These are phyloP conservation scores for Phlebopus sp. DNA, from an alignment of 1,284 basidiomycete species.

Conservation along the genomic window DNA sequence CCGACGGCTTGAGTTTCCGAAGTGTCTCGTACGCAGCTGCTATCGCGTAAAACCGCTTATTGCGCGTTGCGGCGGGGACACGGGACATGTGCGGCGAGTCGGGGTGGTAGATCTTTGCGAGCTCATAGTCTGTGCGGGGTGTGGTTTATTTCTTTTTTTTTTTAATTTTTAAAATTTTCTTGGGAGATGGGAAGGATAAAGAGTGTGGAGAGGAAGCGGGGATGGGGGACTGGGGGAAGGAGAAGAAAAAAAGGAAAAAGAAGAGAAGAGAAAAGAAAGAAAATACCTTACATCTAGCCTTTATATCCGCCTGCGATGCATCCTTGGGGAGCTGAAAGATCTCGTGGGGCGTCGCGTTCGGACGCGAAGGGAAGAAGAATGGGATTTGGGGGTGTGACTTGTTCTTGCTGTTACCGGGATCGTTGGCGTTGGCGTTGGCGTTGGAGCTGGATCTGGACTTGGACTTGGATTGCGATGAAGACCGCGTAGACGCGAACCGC, in stretches of 20 bases:
- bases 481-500: no score
- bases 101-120: constrained; percentile 52
- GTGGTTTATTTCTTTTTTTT: not conserved
- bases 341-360: constrained; percentile 47
- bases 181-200: no score
- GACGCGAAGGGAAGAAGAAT: constrained; percentile 41
- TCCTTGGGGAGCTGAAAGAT: constrained; percentile 49
- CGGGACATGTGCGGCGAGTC: constrained; percentile 37
- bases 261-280: not conserved
- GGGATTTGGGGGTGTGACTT: constrained; percentile 22
- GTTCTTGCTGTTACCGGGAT: no score
- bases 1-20: no score
- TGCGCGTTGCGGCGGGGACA: constrained; percentile 36
- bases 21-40: constrained; percentile 48
- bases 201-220: no score
- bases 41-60: constrained; percentile 48
- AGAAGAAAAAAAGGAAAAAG: no score
- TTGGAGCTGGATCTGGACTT: no score
- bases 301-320: constrained; percentile 46
- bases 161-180: no score
- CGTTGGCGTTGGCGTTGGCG: no score
- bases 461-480: no score
- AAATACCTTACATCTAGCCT: constrained; percentile 44
- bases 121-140: constrained; percentile 46
- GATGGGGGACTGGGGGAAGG: no score